Conservation (phyloP, 1,139 yeast species). For the Kluyveromyces sp. region DNA sequence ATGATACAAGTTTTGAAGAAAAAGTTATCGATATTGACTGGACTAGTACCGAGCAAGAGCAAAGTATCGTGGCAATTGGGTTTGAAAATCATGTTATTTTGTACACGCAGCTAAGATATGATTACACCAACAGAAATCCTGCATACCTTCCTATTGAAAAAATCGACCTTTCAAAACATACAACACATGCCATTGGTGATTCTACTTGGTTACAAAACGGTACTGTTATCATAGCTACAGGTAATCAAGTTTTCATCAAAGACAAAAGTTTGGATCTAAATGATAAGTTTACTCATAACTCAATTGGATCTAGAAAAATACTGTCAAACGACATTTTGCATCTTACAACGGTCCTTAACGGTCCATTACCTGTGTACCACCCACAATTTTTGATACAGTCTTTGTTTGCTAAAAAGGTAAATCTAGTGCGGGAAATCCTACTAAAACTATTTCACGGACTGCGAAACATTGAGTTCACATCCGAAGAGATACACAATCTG, state of each 20-base stretch:
- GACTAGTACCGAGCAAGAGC: constrained; percentile 65
- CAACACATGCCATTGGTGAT: constrained; percentile 81
- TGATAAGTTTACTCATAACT: constrained; percentile 42
- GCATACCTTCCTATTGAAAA: constrained; percentile 71
- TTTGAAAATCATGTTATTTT: constrained; percentile 55
- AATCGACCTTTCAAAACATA: constrained; percentile 62
- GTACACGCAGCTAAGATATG: constrained; percentile 79
- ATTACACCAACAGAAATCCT: constrained; percentile 74
- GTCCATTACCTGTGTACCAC: constrained; percentile 85
- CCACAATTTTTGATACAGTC: constrained; percentile 84
- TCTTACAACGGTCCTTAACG: constrained; percentile 70
- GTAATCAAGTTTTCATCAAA: constrained; percentile 80
- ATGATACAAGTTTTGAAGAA: constrained; percentile 37
- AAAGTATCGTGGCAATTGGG: constrained; percentile 76
- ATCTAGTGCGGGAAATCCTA: constrained; percentile 52
- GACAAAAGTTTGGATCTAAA: constrained; percentile 61
- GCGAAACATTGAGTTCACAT: constrained; percentile 44
- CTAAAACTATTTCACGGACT: constrained; percentile 45
- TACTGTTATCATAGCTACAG: constrained; percentile 73
- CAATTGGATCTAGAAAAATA: constrained; percentile 43
- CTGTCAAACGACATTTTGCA: constrained; percentile 49
- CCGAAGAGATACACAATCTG: constrained; percentile 31
- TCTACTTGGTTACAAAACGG: constrained; percentile 81
- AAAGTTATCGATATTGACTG: constrained; percentile 43
- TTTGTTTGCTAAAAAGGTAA: constrained; percentile 54